Conservation (phyloP, 352 stramenopile species). For the Globisporangium mamillatum region DNA sequence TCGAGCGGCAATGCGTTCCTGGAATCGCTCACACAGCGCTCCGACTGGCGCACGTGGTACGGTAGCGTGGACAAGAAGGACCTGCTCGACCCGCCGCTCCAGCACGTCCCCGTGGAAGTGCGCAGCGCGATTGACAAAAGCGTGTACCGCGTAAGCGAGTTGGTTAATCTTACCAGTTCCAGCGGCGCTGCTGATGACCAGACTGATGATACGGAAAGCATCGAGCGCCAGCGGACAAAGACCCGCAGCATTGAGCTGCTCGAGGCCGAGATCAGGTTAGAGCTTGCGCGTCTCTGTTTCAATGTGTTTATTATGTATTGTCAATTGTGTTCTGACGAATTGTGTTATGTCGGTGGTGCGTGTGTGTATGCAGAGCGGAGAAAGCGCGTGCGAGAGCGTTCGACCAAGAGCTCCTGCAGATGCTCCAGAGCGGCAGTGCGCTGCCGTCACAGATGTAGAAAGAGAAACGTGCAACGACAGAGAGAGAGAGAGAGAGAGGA, state of each 20-base stretch:
- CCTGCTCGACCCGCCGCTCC: slow-evolving; percentile 53
- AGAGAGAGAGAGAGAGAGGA: not conserved
- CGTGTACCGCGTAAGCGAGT: not conserved
- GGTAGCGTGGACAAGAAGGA: slow-evolving; percentile 33
- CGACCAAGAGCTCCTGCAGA: slow-evolving; percentile 46
- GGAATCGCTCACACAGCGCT: slow-evolving; percentile 37
- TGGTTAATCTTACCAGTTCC: slow-evolving; percentile 4
- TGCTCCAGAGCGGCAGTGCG: slow-evolving; percentile 35
- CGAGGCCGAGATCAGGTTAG: slow-evolving; percentile 50
- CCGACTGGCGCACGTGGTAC: slow-evolving; percentile 66
- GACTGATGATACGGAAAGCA: slow-evolving; percentile 8
- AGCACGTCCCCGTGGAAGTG: slow-evolving; percentile 26
- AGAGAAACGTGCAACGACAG: not conserved
- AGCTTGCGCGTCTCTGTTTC: not conserved
- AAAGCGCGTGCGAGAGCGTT: slow-evolving; percentile 45
- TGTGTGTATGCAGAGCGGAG: slow-evolving; percentile 25
- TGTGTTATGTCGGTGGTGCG: not conserved
- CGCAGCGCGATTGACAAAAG: slow-evolving; percentile 14
- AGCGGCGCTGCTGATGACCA: not conserved
- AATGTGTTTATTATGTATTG: not conserved
- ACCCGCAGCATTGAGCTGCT: slow-evolving; percentile 27
- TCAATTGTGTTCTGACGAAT: not conserved
- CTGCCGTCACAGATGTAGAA: not conserved
- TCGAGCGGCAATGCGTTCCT: slow-evolving; percentile 38
- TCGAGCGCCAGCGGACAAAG: not conserved